phyloP scores from a whole-genome alignment of 2,329 filamentous ascomycete genomes.

The Endoconidiophora laricicola region DNA sequence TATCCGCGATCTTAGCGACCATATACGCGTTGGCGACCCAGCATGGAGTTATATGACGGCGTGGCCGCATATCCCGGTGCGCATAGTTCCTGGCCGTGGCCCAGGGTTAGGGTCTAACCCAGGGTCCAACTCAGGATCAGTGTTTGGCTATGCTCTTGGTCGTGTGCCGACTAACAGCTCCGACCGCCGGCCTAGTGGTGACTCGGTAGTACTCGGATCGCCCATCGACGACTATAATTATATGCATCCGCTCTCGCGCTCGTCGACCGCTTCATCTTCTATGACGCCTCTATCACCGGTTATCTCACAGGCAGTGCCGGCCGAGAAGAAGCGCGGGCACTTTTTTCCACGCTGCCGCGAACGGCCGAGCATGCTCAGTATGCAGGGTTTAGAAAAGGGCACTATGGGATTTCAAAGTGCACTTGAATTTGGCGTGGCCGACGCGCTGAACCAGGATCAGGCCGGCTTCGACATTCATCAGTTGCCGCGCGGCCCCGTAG shows the following conservation, averaged over 20 bases:
- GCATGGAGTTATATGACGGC: constrained; percentile 47
- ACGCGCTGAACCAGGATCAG: constrained; percentile 46
- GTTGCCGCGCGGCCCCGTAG: constrained; percentile 33
- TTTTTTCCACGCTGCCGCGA: constrained; percentile 44
- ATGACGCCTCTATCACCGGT: constrained; percentile 21
- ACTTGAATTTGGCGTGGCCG: constrained; percentile 46
- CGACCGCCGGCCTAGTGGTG: constrained; percentile 19
- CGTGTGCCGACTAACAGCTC: constrained; percentile 4
- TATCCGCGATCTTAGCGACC: constrained; percentile 48
- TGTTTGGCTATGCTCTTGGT: neutral
- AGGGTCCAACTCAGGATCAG: too few species aligned
- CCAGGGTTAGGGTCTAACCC: neutral
- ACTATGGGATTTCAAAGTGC: constrained; percentile 54
- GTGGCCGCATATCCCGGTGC: constrained; percentile 40
- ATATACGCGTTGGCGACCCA: constrained; percentile 43
- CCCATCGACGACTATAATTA: constrained; percentile 3
- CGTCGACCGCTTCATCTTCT: constrained; percentile 16
- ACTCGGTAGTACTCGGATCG: constrained; percentile 5
- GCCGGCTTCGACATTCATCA: constrained; percentile 41
- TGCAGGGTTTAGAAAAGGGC: constrained; percentile 54
- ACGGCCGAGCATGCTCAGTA: constrained; percentile 54
- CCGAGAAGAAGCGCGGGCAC: constrained; percentile 33
- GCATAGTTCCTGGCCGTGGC: neutral
- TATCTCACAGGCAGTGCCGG: constrained; percentile 16
- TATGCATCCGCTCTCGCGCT: constrained; percentile 9